Evolutionary conservation across 257 asterid species (phyloP), one percentile per base, ranked within the genome.

Genomic region (Haberlea rhodopensis): DNA sequence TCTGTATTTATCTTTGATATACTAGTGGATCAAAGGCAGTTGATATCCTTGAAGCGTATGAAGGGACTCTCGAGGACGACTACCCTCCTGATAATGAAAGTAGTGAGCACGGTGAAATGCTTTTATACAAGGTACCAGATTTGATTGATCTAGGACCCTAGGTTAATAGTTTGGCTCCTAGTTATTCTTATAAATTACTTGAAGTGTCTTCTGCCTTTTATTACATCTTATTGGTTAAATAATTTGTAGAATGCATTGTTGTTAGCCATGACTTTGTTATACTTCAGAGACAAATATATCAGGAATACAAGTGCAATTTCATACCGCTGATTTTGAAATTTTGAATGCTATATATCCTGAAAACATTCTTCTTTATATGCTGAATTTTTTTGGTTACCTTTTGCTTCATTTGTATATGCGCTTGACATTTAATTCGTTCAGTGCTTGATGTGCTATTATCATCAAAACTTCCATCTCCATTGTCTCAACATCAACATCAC

Each of bases 51-150:
- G 95, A 94, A 75, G 99, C 99, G 13, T 94, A 85, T 80, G 99
- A 94, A 82, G 99, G 99, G 75, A 94, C 99, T 74, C 88, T 94
- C 25, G 99, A 94, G 73, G 96, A 94, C 54, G 99, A 90, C 67
- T 81, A 94, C 79, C 99, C 97, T 68, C 99, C 99, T 67, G 91
- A 85, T 67, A 94, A 79, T 80, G 99, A 94, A 75, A 91, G 90
- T 10, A 78, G 91, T 78, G 99, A 94, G 81, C 99, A 94, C 66
- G 97, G 87, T 57, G 97, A 94, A 82, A 94, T 94, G 99, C 95
- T 94, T 69, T 71, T 94, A 69, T 94, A 87, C 94, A 94, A 91
- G 98, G 98, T 91, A 80, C 58, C 60, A 32, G 4, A 19, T 51
- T 26, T 19, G 28, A 24, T 26, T 64, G 40, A 37, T 11, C 46